Evolutionary conservation across 192 early-diverging fungal species (phyloP), one percentile per base, ranked within the genome.

Genomic region (Backusella sp.): DNA sequence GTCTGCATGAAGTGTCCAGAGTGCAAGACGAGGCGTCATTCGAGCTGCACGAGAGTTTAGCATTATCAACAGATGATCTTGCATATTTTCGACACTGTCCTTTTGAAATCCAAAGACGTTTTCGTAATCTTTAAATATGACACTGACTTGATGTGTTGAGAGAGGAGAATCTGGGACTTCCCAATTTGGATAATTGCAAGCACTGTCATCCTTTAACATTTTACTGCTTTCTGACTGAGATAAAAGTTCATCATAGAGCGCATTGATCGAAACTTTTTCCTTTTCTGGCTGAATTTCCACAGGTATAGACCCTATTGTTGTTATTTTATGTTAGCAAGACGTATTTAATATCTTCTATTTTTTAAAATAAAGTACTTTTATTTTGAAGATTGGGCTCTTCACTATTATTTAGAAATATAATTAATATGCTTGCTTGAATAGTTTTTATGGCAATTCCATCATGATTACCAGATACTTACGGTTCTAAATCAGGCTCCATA

Each of bases 41-140:
- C 90, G 88, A 74, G 90, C 87, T 9, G 89, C 81, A 59, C 90
- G 88, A 37, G 89, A 90, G 74, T 91, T 88, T 14, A 91, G 81
- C 86, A 90, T 85, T 14, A 88, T 89, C 81, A 91, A 80, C 69
- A 91, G 80, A 41, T 88, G 85, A 37, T 91, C 89, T 73, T 85
- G 85, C 84, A 88, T 88, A 76, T 91, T 91, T 75, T 85, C 83
- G 80, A 86, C 85, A 75, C 85, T 91, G 77, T 89, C 89, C 44
- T 84, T 84, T 83, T 91, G 90, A 77, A 91, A 91, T 0, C 90
- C 90, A 32, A 87, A 88, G 78, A 87, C 82, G 67, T 82, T 77
- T n/a, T 82, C 74, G 67, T 89, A 75, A 36, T 90, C 85, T 62
- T 81, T 78, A 78, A 91, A 90, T 14, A 89, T 85, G 72, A 85